These are phyloP conservation scores for Oxyria digyna DNA, from an alignment of 148 eudicot genomes.

Conservation along the genomic window DNA sequence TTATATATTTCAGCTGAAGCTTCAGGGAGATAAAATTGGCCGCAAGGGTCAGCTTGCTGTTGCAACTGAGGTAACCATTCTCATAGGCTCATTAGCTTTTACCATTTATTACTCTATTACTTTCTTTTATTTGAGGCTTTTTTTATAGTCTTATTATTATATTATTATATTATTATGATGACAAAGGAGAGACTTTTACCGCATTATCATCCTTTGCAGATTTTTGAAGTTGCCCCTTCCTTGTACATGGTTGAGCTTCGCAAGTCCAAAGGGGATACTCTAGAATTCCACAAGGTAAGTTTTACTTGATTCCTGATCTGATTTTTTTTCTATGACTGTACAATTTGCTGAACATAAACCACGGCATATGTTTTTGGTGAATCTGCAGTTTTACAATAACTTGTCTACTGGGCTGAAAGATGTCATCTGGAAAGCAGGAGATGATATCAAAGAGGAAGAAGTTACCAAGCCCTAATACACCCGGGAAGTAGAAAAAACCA, in stretches of 20 bases:
- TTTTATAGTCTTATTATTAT: too few species aligned
- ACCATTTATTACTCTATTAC: neutral
- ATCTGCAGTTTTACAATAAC: constrained; percentile 71
- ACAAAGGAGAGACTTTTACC: neutral
- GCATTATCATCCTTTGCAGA: constrained; percentile 19
- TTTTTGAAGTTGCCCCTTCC: constrained; percentile 93
- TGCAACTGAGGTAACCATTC: constrained; percentile 68
- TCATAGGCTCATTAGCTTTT: neutral
- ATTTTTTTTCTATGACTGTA: neutral
- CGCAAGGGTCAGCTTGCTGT: constrained; percentile 88
- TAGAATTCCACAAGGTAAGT: constrained; percentile 81
- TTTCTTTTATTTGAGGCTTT: neutral
- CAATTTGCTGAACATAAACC: neutral
- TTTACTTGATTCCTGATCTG: neutral
- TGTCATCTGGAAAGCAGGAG: constrained; percentile 78
- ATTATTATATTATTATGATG: too few species aligned
- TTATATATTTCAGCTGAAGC: constrained; percentile 69
- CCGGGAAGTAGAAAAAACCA: too few species aligned
- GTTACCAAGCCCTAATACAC: neutral
- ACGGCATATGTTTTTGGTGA: constrained; percentile 5
- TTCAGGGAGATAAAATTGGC: constrained; percentile 80
- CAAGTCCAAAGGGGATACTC: constrained; percentile 79
- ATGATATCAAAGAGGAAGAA: constrained; percentile 50
- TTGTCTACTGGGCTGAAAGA: constrained; percentile 83
- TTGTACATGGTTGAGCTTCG: constrained; percentile 90